These are phyloP conservation scores for Tritrichomonas foetus DNA, from an alignment of 208 protist genomes.

Conservation along the genomic window DNA sequence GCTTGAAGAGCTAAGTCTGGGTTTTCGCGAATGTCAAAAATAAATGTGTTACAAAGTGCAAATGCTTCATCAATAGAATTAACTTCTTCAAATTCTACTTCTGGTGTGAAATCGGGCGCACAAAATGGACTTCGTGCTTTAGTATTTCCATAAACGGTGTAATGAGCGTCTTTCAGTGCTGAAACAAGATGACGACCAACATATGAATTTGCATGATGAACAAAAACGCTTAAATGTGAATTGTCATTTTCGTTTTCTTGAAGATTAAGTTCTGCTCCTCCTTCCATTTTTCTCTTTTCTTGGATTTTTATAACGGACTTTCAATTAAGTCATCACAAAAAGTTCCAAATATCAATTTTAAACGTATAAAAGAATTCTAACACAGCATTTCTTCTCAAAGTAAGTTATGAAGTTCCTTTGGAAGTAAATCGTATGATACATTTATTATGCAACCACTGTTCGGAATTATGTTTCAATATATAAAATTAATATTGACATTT, in stretches of 20 bases:
- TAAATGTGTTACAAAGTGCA: conserved; percentile 25
- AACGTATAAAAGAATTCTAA: too few species aligned
- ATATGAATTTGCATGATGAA: conserved; percentile 32
- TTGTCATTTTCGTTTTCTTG: neutral
- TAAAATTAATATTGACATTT: too few species aligned
- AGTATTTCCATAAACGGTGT: neutral
- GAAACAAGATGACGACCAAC: conserved; percentile 32
- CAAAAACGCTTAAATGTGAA: conserved; percentile 18
- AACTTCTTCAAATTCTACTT: conserved; percentile 15
- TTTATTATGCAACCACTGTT: too few species aligned
- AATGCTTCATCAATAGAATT: conserved; percentile 8
- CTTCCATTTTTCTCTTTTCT: too few species aligned
- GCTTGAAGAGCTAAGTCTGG: neutral
- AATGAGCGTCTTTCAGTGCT: neutral
- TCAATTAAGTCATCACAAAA: too few species aligned
- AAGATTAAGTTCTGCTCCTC: too few species aligned
- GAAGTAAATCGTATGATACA: too few species aligned
- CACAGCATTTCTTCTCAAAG: too few species aligned
- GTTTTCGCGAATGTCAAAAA: conserved; percentile 24
- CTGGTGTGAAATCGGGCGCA: neutral
- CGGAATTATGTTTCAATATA: too few species aligned
- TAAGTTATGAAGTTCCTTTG: too few species aligned
- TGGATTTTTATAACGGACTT: too few species aligned
- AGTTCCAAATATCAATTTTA: too few species aligned
- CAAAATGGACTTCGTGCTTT: neutral